A percentile compares a stretch with the other conserved stretches of the same genome.
These are phyloP conservation scores for Phaffomyces thermotolerans DNA, from an alignment of 805 yeast species.

Conservation along the genomic window DNA sequence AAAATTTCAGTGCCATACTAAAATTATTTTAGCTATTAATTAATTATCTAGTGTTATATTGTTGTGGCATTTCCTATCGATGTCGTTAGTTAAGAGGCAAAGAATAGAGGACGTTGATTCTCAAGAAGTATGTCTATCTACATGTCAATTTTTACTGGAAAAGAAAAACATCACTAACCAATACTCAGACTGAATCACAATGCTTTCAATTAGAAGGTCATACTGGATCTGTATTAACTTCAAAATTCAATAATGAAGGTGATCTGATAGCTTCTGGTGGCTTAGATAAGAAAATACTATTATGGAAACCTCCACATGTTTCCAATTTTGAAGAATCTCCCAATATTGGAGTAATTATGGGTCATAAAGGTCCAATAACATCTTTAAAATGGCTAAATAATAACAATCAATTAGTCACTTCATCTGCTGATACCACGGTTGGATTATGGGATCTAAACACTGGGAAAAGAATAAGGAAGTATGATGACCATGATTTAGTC, in stretches of 20 bases:
- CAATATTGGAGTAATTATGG: conserved; percentile 41
- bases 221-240: conserved; percentile 44
- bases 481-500: conserved; percentile 41
- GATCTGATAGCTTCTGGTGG: conserved; percentile 55
- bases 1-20: too few species aligned
- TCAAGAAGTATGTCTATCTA: not conserved
- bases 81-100: conserved; percentile 32
- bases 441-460: conserved; percentile 57
- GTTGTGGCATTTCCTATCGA: conserved; percentile 4
- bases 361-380: conserved; percentile 62
- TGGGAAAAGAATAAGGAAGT: conserved; percentile 48
- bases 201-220: conserved; percentile 42
- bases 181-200: conserved; percentile 12
- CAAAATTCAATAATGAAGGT: conserved; percentile 47
- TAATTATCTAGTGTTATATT: too few species aligned
- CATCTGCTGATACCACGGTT: conserved; percentile 56
- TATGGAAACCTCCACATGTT: conserved; percentile 22
- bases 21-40: too few species aligned
- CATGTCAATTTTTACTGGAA: conserved; percentile 11
- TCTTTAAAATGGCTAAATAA: conserved; percentile 45
- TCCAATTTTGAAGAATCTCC: conserved; percentile 9
- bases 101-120: conserved; percentile 5
- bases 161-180: too few species aligned
- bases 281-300: conserved; percentile 39
- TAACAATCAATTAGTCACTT: conserved; percentile 39